Evolutionary conservation across 306 rosid species (phyloP), one percentile per base, ranked within the genome.

Genomic region (Sindora glabra): DNA sequence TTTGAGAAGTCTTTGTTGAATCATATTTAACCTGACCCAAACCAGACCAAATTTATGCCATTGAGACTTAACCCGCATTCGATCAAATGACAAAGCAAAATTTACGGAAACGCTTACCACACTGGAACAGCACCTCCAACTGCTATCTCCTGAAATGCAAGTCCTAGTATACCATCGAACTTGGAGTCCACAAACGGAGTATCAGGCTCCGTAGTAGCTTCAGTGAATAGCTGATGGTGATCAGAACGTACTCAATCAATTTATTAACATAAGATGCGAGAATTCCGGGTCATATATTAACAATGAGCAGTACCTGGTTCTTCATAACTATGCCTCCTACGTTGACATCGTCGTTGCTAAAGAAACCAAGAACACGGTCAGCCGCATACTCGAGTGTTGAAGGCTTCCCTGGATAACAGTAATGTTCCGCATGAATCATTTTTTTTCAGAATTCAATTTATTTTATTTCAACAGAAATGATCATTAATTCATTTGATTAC

Each of bases 131-230:
- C 67, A 30, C 18, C 14, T 60, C 87, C 95, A 42, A 84, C 95
- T 11, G 96, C 72, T 70, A 89, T 92, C 82, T 92, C 99, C 67
- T 80, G 94, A 77, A 92, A 92, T 65, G 94, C 99, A 61, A 92
- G 96, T 61, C 99, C 99, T 18, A 92, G 61, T 38, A 92, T 29
- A 45, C 99, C 99, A 78, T 92, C 99, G 40, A 89, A 92, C 80
- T 84, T 89, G 40, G 89, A 90, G 5, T 77, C 49, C 64, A 83
- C 32, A 76, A 92, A 92, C 34, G 87, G 74, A 45, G 68, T 25
- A 57, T 95, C 80, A 46, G 89, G 95, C 73, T 79, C 84, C 25
- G 62, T 78, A 61, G 96, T 88, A 65, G 95, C 85, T 71, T 92
- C 99, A 57, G 89, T 92, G 68, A 92, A 81, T 30, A 70, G 81